phyloP scores from a whole-genome alignment of 2,329 filamentous ascomycete genomes.

The Trichoderma hamatum region DNA sequence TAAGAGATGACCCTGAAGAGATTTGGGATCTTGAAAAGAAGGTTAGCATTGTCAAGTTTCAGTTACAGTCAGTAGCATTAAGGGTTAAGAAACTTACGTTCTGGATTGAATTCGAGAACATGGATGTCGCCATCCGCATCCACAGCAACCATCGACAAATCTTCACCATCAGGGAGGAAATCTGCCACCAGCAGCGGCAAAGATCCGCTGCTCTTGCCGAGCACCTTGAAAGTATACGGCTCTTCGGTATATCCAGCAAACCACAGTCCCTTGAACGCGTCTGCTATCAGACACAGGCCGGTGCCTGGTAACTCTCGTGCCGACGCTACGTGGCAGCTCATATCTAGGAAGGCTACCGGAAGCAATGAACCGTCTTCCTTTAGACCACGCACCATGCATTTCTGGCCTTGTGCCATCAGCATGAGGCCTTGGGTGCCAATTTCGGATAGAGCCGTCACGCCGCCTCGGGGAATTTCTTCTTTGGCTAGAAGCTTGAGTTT shows the following conservation, averaged over 20 bases:
- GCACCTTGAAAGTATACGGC: slow-evolving; percentile 91
- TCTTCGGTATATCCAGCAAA: slow-evolving; percentile 96
- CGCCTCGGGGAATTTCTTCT: slow-evolving; percentile 89
- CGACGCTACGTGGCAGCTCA: slow-evolving; percentile 90
- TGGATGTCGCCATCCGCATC: slow-evolving; percentile 87
- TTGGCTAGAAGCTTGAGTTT: slow-evolving; percentile 83
- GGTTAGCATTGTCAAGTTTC: background rate
- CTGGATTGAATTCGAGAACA: slow-evolving; percentile 90
- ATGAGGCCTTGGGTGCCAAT: slow-evolving; percentile 87
- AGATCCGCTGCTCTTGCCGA: slow-evolving; percentile 80
- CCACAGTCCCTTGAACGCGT: slow-evolving; percentile 93
- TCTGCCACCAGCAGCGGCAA: slow-evolving; percentile 82
- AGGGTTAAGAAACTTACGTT: slow-evolving; percentile 63
- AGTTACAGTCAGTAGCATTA: background rate
- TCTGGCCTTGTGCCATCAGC: slow-evolving; percentile 90
- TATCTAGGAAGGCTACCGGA: slow-evolving; percentile 96
- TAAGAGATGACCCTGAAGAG: slow-evolving; percentile 83
- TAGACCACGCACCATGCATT: slow-evolving; percentile 93
- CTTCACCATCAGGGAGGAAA: slow-evolving; percentile 82
- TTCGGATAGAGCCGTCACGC: slow-evolving; percentile 82
- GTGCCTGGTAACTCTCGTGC: slow-evolving; percentile 81
- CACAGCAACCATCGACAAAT: slow-evolving; percentile 79
- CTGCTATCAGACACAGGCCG: slow-evolving; percentile 83
- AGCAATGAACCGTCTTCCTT: slow-evolving; percentile 93
- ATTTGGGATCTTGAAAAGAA: slow-evolving; percentile 78